These are phyloP conservation scores for Solanum ossicruentum DNA, from an alignment of 257 asterid genomes.

Conservation along the genomic window DNA sequence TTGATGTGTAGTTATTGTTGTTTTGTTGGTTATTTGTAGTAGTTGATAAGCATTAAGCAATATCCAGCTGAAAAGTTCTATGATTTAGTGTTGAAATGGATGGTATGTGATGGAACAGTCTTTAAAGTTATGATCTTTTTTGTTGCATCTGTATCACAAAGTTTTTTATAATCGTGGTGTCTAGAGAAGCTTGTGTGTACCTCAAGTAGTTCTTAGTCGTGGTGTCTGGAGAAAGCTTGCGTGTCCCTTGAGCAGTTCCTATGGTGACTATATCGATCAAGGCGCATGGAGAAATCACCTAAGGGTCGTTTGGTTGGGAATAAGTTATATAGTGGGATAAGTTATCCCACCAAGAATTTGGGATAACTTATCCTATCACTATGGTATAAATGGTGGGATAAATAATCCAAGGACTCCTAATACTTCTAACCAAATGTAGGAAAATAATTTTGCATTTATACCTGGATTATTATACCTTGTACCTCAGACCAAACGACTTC, in stretches of 20 bases:
- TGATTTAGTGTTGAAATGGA: not conserved
- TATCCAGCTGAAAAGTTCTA: not conserved
- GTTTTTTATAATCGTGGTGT: not conserved
- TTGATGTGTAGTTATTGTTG: not conserved
- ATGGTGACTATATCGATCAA: not conserved
- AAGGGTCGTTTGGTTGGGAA: no score
- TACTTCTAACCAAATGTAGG: no score
- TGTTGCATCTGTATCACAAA: not conserved
- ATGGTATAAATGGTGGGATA: no score
- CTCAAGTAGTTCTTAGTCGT: not conserved
- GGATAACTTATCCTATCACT: no score
- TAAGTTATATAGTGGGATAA: no score
- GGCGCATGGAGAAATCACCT: not conserved
- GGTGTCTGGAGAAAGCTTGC: no score
- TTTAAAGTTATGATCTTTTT: not conserved
- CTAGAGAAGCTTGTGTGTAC: not conserved
- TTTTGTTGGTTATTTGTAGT: not conserved
- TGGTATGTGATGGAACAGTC: not conserved
- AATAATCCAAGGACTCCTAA: no score
- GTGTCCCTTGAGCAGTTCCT: no score
- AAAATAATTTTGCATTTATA: no score
- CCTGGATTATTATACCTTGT: no score
- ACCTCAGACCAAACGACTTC: no score
- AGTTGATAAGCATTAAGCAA: not conserved
- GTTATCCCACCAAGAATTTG: no score